A percentile compares a stretch with the other conserved stretches of the same genome.
Conservation (phyloP, 2,329 filamentous ascomycete genomes). For the Colletotrichum sp. region DNA sequence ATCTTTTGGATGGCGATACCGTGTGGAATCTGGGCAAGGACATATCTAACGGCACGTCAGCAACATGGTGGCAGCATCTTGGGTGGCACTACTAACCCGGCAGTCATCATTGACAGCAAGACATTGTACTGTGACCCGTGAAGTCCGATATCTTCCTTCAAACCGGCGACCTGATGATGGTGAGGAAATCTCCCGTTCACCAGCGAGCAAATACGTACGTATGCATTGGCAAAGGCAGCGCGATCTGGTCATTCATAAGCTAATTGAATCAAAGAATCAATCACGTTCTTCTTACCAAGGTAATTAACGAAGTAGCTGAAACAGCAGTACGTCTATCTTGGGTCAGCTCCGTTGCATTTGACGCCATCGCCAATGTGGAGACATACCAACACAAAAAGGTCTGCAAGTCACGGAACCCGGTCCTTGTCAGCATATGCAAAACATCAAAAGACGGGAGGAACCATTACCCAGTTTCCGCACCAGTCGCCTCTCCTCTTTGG, state of each 20-base stretch:
- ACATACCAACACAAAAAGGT: conserved; percentile 34
- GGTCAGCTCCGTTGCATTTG: not conserved
- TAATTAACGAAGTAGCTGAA: conserved; percentile 40
- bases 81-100: conserved; percentile 30
- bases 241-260: conserved; percentile 26
- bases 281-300: conserved; percentile 30
- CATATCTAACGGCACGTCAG: not conserved
- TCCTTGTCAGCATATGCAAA: not conserved
- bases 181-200: not conserved
- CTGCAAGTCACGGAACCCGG: conserved; percentile 9
- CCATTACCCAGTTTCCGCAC: conserved; percentile 31
- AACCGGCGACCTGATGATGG: conserved; percentile 34
- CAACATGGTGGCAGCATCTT: not conserved
- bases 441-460: not conserved
- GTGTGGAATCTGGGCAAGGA: conserved; percentile 45
- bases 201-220: conserved; percentile 32
- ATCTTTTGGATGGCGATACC: conserved; percentile 53
- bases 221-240: conserved; percentile 50
- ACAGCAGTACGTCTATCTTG: conserved; percentile 33
- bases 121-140: conserved; percentile 49
- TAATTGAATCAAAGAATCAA: not conserved
- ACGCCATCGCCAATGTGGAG: not conserved
- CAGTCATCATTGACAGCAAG: conserved; percentile 41
- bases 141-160: conserved; percentile 51
- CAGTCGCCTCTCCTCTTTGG: conserved; percentile 29